Conservation (phyloP, 2,329 filamentous ascomycete species). For the Sarocladiaceae sp. region DNA sequence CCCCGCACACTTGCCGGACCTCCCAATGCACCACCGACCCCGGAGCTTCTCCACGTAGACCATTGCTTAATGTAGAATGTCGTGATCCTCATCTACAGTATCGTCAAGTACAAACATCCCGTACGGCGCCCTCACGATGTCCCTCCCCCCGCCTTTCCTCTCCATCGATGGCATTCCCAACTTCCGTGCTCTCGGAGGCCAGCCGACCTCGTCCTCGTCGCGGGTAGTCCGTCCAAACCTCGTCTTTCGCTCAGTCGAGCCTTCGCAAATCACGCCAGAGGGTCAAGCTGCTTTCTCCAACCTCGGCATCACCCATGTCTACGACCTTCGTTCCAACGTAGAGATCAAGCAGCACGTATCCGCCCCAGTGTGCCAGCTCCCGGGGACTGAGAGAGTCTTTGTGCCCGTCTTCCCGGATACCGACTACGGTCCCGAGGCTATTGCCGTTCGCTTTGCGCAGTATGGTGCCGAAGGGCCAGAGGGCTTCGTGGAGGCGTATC, state of each 20-base stretch:
- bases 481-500: slow-evolving; percentile 63
- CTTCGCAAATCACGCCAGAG: slow-evolving; percentile 49
- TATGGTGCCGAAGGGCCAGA: slow-evolving; percentile 48
- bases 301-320: slow-evolving; percentile 61
- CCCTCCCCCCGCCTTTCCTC: slow-evolving; percentile 41
- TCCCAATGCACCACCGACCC: too few species aligned
- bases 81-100: too few species aligned
- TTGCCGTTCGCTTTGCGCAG: slow-evolving; percentile 48
- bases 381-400: slow-evolving; percentile 47
- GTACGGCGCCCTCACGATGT: neutral
- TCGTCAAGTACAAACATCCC: too few species aligned
- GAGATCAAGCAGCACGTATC: slow-evolving; percentile 47
- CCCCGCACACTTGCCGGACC: too few species aligned
- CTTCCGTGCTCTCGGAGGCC: slow-evolving; percentile 64
- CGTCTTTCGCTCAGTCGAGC: slow-evolving; percentile 67
- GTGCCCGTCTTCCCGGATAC: slow-evolving; percentile 59
- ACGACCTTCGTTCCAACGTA: slow-evolving; percentile 60
- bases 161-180: slow-evolving; percentile 57
- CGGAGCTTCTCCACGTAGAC: too few species aligned
- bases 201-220: slow-evolving; percentile 34
- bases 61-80: too few species aligned
- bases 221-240: slow-evolving; percentile 49
- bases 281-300: slow-evolving; percentile 47
- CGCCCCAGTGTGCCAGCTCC: slow-evolving; percentile 21
- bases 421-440: slow-evolving; percentile 55